phyloP scores from a whole-genome alignment of 2,329 filamentous ascomycete genomes.

The Aspergillus hortae region DNA sequence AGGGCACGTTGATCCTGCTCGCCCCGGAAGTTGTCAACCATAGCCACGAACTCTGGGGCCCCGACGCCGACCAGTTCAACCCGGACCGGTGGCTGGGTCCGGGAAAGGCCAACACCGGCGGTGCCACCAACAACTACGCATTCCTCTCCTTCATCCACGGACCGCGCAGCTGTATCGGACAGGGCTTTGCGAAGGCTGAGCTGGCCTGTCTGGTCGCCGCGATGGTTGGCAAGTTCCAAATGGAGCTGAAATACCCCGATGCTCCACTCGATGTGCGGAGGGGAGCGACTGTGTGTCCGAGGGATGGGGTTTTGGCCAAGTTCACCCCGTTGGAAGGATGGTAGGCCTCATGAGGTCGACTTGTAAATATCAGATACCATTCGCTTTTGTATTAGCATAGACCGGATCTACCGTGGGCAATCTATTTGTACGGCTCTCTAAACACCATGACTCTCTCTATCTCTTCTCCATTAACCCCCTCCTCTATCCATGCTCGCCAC shows the following conservation, averaged over 20 bases:
- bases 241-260: constrained; percentile 61
- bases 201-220: constrained; percentile 78
- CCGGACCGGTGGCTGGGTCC: constrained; percentile 70
- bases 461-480: constrained; percentile 28
- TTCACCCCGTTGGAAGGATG: constrained; percentile 46
- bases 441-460: constrained; percentile 44
- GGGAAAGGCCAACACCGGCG: constrained; percentile 58
- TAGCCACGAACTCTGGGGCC: constrained; percentile 68
- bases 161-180: constrained; percentile 79
- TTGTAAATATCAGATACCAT: too few relatives aligned
- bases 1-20: constrained; percentile 67
- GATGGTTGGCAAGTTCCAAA: constrained; percentile 70
- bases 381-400: not conserved
- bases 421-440: constrained; percentile 33
- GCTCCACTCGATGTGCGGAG: constrained; percentile 63
- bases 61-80: constrained; percentile 69
- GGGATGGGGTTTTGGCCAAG: constrained; percentile 67
- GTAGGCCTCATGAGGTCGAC: constrained; percentile 10
- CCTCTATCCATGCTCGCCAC: constrained; percentile 70
- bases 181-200: constrained; percentile 76
- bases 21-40: constrained; percentile 66
- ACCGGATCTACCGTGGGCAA: not conserved
- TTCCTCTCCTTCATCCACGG: constrained; percentile 83
- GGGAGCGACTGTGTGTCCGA: constrained; percentile 69
- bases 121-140: constrained; percentile 71